Evolutionary conservation across 2,329 filamentous ascomycete genomes (phyloP).

Genomic region (Davidsoniella virescens): DNA sequence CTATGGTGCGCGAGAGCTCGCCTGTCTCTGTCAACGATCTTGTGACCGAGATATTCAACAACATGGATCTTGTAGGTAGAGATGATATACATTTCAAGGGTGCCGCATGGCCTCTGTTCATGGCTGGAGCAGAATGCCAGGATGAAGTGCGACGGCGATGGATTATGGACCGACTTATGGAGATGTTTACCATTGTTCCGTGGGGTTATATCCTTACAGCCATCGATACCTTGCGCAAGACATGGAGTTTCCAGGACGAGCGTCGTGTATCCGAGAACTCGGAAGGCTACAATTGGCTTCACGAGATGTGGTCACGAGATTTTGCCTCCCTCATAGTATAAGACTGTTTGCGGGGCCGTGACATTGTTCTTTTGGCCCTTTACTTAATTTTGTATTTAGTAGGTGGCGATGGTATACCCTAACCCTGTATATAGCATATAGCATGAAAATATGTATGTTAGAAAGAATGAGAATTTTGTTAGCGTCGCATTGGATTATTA

Average conservation of each 20-base stretch:
- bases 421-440: no score
- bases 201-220: constrained; percentile 36
- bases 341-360: not conserved
- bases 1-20: constrained; percentile 22
- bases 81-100: constrained; percentile 39
- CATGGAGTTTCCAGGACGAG: constrained; percentile 29
- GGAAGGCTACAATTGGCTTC: constrained; percentile 24
- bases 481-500: no score
- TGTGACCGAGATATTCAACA: constrained; percentile 32
- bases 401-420: not conserved
- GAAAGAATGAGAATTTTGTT: no score
- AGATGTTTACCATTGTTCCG: constrained; percentile 29
- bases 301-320: constrained; percentile 26
- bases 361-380: not conserved
- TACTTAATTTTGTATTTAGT: not conserved
- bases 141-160: constrained; percentile 30
- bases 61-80: constrained; percentile 31
- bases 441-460: no score
- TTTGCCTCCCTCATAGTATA: constrained; percentile 32
- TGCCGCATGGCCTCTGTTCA: constrained; percentile 42
- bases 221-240: constrained; percentile 31
- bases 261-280: constrained; percentile 10
- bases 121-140: constrained; percentile 38
- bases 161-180: constrained; percentile 32
- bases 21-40: constrained; percentile 28